These are phyloP conservation scores for Albophoma yamanashiensis DNA, from an alignment of 2,329 filamentous ascomycete species.

Conservation along the genomic window DNA sequence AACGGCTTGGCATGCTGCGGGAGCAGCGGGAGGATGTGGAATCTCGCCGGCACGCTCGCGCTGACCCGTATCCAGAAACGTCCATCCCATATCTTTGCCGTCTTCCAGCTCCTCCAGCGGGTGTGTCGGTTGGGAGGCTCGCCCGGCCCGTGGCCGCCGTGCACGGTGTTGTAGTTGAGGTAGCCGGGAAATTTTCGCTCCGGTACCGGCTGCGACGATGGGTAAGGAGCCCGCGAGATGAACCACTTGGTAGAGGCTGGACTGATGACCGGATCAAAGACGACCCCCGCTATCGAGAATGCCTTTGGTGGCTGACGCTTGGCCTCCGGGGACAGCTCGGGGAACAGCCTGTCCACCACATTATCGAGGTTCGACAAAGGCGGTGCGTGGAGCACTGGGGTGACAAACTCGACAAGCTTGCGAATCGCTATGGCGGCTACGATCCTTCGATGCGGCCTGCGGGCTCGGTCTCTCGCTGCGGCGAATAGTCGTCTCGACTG, in stretches of 20 bases:
- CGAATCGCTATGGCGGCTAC: slow-evolving; percentile 36
- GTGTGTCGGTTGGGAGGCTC: slow-evolving; percentile 4
- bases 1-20: slow-evolving; percentile 34
- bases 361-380: slow-evolving; percentile 32
- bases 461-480: slow-evolving; percentile 12
- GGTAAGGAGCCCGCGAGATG: slow-evolving; percentile 35
- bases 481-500: slow-evolving; percentile 10
- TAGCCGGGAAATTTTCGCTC: slow-evolving; percentile 12
- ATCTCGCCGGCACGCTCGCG: slow-evolving; percentile 27
- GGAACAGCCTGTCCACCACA: slow-evolving; percentile 37
- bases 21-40: slow-evolving; percentile 35
- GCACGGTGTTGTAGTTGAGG: slow-evolving; percentile 6
- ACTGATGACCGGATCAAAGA: slow-evolving; percentile 22
- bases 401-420: slow-evolving; percentile 38
- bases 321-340: slow-evolving; percentile 21
- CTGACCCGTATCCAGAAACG: slow-evolving; percentile 49
- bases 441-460: slow-evolving; percentile 24
- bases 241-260: slow-evolving; percentile 25
- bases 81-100: slow-evolving; percentile 40
- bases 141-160: neutral
- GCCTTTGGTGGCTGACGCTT: slow-evolving; percentile 19
- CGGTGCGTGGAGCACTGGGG: slow-evolving; percentile 33
- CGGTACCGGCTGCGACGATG: slow-evolving; percentile 23
- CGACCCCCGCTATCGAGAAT: slow-evolving; percentile 28
- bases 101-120: slow-evolving; percentile 20